phyloP scores from a whole-genome alignment of 2,329 filamentous ascomycete species.

The Elsinoe australis region DNA sequence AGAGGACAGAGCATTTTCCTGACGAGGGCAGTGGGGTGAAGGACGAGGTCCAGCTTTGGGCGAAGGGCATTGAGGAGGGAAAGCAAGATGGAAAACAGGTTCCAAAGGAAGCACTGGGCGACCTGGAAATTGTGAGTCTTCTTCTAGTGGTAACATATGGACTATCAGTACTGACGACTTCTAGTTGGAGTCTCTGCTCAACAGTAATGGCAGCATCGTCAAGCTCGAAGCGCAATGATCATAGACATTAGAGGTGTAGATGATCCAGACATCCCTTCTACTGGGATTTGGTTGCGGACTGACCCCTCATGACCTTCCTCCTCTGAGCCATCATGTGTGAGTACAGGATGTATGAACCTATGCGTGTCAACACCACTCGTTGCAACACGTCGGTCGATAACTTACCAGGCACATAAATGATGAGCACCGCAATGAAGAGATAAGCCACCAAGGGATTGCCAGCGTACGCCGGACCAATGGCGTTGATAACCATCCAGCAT shows the following conservation, averaged over 20 bases:
- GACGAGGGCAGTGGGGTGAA: slow-evolving; percentile 48
- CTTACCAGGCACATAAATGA: slow-evolving; percentile 73
- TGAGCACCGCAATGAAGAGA: slow-evolving; percentile 57
- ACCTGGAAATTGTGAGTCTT: slow-evolving; percentile 49
- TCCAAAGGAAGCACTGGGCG: slow-evolving; percentile 52
- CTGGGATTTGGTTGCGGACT: slow-evolving; percentile 40
- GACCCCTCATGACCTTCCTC: slow-evolving; percentile 64
- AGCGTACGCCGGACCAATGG: slow-evolving; percentile 53
- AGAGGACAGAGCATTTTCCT: slow-evolving; percentile 37
- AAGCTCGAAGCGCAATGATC: slow-evolving; percentile 4
- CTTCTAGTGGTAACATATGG: not conserved
- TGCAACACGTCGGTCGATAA: slow-evolving; percentile 2
- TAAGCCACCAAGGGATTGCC: slow-evolving; percentile 48
- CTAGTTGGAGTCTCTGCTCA: slow-evolving; percentile 10
- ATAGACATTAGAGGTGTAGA: not conserved
- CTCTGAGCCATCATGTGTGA: slow-evolving; percentile 93
- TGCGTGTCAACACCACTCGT: slow-evolving; percentile 22
- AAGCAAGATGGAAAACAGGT: slow-evolving; percentile 45
- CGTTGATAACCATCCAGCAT: slow-evolving; percentile 65
- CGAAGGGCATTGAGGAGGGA: slow-evolving; percentile 44
- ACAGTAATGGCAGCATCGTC: slow-evolving; percentile 5
- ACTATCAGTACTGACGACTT: not conserved
- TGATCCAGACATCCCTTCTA: not conserved
- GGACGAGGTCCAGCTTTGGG: slow-evolving; percentile 57
- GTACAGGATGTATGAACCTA: slow-evolving; percentile 74